Conservation (phyloP, 305 asterid species). For the Fraxinus platypoda region DNA sequence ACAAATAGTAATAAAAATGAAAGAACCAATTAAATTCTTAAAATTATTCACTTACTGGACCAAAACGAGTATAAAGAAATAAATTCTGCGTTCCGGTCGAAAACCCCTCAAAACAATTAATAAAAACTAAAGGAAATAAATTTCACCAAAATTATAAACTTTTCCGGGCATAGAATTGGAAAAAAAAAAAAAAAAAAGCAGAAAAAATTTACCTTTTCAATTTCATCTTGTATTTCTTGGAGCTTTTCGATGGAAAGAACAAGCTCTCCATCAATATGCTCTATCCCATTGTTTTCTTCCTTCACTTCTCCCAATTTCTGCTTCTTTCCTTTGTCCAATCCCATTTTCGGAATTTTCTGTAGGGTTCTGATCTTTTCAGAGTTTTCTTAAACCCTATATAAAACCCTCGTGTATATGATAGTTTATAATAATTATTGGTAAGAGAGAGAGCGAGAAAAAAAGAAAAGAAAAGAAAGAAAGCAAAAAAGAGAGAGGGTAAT, state of each 20-base stretch:
- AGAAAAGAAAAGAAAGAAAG: too few species aligned
- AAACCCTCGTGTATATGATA: not conserved
- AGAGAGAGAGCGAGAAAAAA: not conserved
- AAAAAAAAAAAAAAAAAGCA: not conserved
- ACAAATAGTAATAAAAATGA: not conserved
- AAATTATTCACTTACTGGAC: not conserved
- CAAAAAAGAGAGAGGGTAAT: too few species aligned
- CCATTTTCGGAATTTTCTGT: conserved; percentile 24
- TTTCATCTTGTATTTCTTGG: conserved; percentile 51
- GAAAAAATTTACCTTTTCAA: conserved; percentile 31
- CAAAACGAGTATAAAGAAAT: not conserved
- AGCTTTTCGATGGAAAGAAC: conserved; percentile 40
- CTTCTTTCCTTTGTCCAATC: conserved; percentile 46
- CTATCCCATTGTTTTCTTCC: conserved; percentile 23
- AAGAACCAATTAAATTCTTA: not conserved
- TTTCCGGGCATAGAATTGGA: not conserved
- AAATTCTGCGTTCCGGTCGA: not conserved
- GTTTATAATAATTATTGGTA: not conserved
- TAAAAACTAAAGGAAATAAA: not conserved
- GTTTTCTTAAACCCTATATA: conserved; percentile 28
- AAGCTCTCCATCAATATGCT: conserved; percentile 36
- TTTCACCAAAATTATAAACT: not conserved
- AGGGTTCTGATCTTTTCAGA: not conserved
- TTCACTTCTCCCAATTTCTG: conserved; percentile 35
- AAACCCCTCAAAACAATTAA: not conserved